Evolutionary conservation across 2,329 filamentous ascomycete species (phyloP), one percentile per base, ranked within the genome.

Genomic region (Sporothrix pseudoabietina): DNA sequence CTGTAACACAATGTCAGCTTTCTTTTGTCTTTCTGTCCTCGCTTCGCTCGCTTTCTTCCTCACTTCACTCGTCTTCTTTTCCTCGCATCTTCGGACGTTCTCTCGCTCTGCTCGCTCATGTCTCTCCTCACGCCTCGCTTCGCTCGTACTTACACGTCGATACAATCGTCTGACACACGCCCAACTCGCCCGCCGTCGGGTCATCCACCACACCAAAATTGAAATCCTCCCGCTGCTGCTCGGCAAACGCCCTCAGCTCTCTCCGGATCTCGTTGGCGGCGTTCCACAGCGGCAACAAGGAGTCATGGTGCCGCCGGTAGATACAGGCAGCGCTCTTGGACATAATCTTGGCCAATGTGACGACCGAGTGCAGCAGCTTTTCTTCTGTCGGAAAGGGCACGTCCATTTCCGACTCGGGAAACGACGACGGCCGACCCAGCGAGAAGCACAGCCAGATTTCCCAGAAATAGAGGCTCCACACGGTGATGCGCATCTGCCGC

Each of bases 391-490:
- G 75, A 6, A 75, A 73, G 2, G 75, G 75, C 57, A 76, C 73
- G 44, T 75, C 72, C 59, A 76, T 69, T 19, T 76, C 75, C 9
- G 71, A 54, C 52, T 75, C 75, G 32, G 75, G 75, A 35, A 76
- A 76, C 16, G 75, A 74, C 54, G 73, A 75, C 0, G 74, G 74
- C 26, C 75, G 73, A 4, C 75, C 75, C 19, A 76, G 47, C 16
- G 71, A 71, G 12, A 76, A 76, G 41, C 75, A 76, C 3, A 76
- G 54, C 75, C 75, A 76, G 19, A 52, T 76, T 52, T 76, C 75
- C 75, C 75, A 76, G 10, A 76, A 75, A 30, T 69, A 76, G 2
- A 73, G 63, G 44, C 73, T 59, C 75, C 75, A 75, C n/a, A 75
- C 71, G 0, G 74, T 75, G 16, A 76, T 72, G 8, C 72, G 72